Base-by-base conservation (phyloP, 352 stramenopile genomes). In the Phytophthora sp. region DNA sequence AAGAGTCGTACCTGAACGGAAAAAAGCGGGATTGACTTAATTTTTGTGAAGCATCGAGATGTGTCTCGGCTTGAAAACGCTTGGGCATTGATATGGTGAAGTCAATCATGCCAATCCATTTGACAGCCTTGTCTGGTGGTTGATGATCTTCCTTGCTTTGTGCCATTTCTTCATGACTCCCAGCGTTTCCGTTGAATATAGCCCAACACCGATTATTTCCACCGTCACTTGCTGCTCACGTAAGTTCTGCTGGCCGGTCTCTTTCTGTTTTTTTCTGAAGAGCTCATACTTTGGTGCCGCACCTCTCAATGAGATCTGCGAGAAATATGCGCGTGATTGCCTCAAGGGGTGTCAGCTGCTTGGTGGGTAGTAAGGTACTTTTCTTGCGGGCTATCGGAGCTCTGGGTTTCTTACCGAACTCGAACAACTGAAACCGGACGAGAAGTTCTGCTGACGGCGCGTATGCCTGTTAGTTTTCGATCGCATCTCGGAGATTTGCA, bases 121-220 rank as follows among this genome's bases (percentile, higher is more conserved):
- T 21, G 7, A 58, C 23, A 18, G 51, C 36, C 4, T 49, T 49
- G 23, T 50, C 36, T 1, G 36, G 2, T 16, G 35, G n/a, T n/a
- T n/a, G 16, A 39, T 29, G 4, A 4, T 50, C 16, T 47, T 45
- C 35, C 29, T 50, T 3, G 36, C 51, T 23, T 9, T 16, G 51
- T 58, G 51, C 36, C 36, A 58, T n/a, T 49, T 26, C 16, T 47
- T 49, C 51, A 58, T 58, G 23, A 49, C 35, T 16, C 9, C 18
- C 3, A 57, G 21, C 3, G 33, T 57, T 57, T 20, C 5, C n/a
- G 50, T 46, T 8, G 50, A 45, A n/a, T 36, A 47, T 2, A 57
- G 6, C 4, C 50, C 50, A 4, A 57, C 20, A 5, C 50, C 33
- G 20, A 57, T 46, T 16, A 57, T 36, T 46, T 57, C 50, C 8